phyloP scores from a whole-genome alignment of 768 basidiomycete genomes.

The Solioccasus polychromus region DNA sequence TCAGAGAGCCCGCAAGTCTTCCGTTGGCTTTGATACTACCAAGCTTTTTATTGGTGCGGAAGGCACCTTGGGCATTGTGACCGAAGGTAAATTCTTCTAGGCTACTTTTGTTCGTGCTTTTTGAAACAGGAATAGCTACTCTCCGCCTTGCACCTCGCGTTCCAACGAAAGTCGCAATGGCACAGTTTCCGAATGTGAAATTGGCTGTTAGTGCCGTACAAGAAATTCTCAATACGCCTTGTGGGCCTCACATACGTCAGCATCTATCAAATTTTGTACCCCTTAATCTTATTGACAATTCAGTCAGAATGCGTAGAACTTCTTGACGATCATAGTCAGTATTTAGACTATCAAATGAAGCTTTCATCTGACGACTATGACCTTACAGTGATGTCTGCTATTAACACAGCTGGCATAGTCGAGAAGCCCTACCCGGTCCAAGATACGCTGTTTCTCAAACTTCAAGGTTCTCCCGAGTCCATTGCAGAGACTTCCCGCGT shows the following conservation, averaged over 20 bases:
- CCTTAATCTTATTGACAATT: background rate
- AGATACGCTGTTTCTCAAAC: constrained; percentile 89
- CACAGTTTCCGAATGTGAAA: constrained; percentile 78
- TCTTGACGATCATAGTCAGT: constrained; percentile 69
- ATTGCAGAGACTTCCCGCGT: constrained; percentile 56
- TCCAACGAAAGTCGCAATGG: constrained; percentile 85
- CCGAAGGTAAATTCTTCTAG: constrained; percentile 52
- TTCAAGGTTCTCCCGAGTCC: constrained; percentile 70
- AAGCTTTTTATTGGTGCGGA: constrained; percentile 90
- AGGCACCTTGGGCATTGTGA: constrained; percentile 88
- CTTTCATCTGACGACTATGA: background rate
- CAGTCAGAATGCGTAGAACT: constrained; percentile 81
- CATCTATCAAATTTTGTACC: background rate
- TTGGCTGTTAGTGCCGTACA: constrained; percentile 78
- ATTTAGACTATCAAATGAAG: background rate
- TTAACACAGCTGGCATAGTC: constrained; percentile 63
- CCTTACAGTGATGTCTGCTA: constrained; percentile 72
- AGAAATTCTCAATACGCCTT: constrained; percentile 68
- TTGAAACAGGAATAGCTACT: constrained; percentile 51
- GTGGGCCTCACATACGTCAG: constrained; percentile 74
- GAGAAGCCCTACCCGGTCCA: constrained; percentile 60
- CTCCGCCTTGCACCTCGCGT: constrained; percentile 76
- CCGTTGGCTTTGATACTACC: constrained; percentile 84
- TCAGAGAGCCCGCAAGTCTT: constrained; percentile 73
- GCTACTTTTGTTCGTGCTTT: background rate